These are phyloP conservation scores for Sequoia sempervirens DNA, from an alignment of 75 land plant species.

Conservation along the genomic window DNA sequence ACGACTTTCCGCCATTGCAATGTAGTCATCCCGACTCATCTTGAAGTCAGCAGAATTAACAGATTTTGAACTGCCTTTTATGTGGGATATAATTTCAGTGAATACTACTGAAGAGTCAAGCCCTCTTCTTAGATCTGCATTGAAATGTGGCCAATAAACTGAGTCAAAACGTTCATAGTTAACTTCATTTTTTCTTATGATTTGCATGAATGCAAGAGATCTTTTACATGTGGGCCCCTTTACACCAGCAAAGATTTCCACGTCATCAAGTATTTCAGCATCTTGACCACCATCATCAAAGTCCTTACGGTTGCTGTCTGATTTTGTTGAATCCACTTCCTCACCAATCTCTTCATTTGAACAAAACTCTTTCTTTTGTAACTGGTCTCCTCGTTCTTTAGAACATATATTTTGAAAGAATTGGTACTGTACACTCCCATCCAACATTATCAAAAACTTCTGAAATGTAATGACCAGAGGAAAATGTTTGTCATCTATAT, in stretches of 20 bases:
- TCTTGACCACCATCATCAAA: constrained; percentile 24
- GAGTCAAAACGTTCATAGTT: constrained; percentile 40
- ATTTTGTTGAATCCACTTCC: not conserved
- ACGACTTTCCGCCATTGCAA: constrained; percentile 31
- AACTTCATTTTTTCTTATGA: constrained; percentile 44
- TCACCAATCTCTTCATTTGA: not conserved
- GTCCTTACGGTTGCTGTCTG: not conserved
- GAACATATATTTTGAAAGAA: constrained; percentile 10
- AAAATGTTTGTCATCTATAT: constrained; percentile 21
- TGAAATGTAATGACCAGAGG: constrained; percentile 58
- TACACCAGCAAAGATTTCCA: not conserved
- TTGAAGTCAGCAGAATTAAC: constrained; percentile 10
- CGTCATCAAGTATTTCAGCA: not conserved
- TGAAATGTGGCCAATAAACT: constrained; percentile 62
- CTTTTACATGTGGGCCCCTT: constrained; percentile 8
- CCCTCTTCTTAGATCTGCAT: constrained; percentile 28
- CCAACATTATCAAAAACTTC: constrained; percentile 59
- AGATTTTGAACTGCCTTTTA: constrained; percentile 49
- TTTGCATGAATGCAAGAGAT: constrained; percentile 19
- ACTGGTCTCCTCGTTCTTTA: constrained; percentile 1
- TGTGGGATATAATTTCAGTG: constrained; percentile 56
- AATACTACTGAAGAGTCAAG: constrained; percentile 57
- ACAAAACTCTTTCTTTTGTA: not conserved
- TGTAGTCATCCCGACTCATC: constrained; percentile 32
- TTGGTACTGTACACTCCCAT: constrained; percentile 36